Evolutionary conservation across 1,139 yeast genomes (phyloP).

Genomic region (Hemisphaericaspora xylanilytica): DNA sequence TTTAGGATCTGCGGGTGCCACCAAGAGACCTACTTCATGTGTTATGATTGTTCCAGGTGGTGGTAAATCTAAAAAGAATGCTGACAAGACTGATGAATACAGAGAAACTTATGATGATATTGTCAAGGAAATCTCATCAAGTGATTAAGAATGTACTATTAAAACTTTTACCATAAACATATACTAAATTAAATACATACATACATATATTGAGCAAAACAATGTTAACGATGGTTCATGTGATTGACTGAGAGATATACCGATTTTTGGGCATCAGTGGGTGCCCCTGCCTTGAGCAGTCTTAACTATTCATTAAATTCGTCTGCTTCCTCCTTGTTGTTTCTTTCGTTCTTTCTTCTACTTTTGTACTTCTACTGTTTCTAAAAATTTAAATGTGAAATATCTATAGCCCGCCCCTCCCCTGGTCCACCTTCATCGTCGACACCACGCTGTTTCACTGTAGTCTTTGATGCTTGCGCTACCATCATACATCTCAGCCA

Average conservation of each 20-base stretch:
- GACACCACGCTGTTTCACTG: no score
- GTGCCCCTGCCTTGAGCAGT: no score
- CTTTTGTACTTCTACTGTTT: conserved; percentile 6
- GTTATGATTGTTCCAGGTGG: conserved; percentile 98
- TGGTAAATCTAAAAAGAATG: conserved; percentile 77
- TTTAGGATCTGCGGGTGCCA: conserved; percentile 97
- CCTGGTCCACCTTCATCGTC: no score
- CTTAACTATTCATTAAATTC: neutral
- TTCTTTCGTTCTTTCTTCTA: neutral
- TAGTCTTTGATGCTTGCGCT: no score
- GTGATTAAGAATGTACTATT: conserved; percentile 17
- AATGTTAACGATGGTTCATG: neutral
- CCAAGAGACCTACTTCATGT: conserved; percentile 98
- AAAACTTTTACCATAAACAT: neutral
- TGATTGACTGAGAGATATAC: neutral
- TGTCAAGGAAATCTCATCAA: conserved; percentile 76
- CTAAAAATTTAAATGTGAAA: no score
- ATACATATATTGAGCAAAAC: neutral
- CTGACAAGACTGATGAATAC: conserved; percentile 83
- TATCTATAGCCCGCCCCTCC: no score
- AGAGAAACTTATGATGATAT: conserved; percentile 91
- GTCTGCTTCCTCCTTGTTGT: no score
- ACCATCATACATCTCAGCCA: no score
- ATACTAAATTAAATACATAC: neutral
- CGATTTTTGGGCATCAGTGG: no score